These are phyloP conservation scores for Boehmeria nivea DNA, from an alignment of 306 rosid genomes.

Conservation along the genomic window DNA sequence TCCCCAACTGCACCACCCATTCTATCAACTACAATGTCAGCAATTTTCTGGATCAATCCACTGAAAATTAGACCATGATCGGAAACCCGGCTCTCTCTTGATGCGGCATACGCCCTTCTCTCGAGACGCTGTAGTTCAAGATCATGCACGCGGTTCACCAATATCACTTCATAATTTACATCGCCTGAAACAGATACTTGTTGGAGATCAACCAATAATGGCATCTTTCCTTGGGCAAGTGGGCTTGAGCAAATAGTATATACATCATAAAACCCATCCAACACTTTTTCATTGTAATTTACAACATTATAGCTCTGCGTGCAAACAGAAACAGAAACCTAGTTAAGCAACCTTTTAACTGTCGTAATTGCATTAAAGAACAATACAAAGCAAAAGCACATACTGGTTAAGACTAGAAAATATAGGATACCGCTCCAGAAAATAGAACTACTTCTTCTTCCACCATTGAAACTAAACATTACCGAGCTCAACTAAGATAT, in stretches of 20 bases:
- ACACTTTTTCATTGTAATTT: conserved; percentile 75
- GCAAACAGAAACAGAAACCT: conserved; percentile 20
- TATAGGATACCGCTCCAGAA: too few species aligned
- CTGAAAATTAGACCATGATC: conserved; percentile 58
- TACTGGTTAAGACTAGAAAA: not conserved
- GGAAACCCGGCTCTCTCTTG: conserved; percentile 43
- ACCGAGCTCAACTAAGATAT: too few species aligned
- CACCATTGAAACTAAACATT: too few species aligned
- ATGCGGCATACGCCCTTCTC: conserved; percentile 45
- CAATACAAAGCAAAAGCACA: conserved; percentile 3
- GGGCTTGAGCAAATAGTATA: conserved; percentile 58
- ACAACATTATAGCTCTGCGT: conserved; percentile 86
- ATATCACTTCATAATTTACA: conserved; percentile 73
- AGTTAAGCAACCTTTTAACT: conserved; percentile 13
- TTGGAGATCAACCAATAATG: conserved; percentile 75
- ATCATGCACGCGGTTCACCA: conserved; percentile 70
- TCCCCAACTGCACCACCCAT: conserved; percentile 92
- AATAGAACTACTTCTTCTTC: too few species aligned
- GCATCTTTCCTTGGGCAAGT: conserved; percentile 83
- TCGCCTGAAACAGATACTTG: conserved; percentile 46
- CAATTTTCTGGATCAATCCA: conserved; percentile 80
- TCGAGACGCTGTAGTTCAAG: conserved; percentile 67
- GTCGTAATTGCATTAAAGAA: conserved; percentile 13
- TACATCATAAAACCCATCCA: conserved; percentile 94
- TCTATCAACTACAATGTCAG: conserved; percentile 80